These are phyloP conservation scores for Aspergillus heteromorphus DNA, from an alignment of 495 filamentous ascomycete species.

Conservation along the genomic window DNA sequence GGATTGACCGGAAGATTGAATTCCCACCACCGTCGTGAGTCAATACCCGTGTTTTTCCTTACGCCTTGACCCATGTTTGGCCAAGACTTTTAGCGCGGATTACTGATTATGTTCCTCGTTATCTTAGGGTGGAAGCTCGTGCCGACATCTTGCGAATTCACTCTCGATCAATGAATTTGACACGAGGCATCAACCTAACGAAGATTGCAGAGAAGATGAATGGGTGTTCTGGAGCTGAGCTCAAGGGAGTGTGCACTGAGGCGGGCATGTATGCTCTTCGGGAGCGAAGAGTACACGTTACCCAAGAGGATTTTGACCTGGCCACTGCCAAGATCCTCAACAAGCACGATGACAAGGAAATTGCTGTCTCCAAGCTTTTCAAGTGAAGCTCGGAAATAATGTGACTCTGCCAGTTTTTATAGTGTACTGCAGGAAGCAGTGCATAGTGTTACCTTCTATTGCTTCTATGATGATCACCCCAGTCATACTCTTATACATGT, in stretches of 20 bases:
- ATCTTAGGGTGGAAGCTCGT: slow-evolving; percentile 73
- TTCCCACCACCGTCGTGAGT: slow-evolving; percentile 87
- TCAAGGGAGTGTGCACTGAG: slow-evolving; percentile 96
- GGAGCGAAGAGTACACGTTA: slow-evolving; percentile 94
- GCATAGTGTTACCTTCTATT: no score
- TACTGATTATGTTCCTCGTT: slow-evolving; percentile 11
- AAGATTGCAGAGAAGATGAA: slow-evolving; percentile 99
- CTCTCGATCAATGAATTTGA: slow-evolving; percentile 95
- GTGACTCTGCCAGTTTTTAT: background rate
- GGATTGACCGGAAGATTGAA: slow-evolving; percentile 99
- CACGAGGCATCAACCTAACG: slow-evolving; percentile 90
- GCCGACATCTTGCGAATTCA: slow-evolving; percentile 98
- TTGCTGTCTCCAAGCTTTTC: slow-evolving; percentile 83
- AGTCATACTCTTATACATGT: no score
- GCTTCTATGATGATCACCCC: no score
- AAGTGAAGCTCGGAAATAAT: slow-evolving; percentile 52
- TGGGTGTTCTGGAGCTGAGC: slow-evolving; percentile 91
- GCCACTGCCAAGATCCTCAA: slow-evolving; percentile 99
- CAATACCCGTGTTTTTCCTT: background rate
- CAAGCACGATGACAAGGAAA: slow-evolving; percentile 99
- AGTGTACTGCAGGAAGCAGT: background rate
- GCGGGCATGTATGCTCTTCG: slow-evolving; percentile 96
- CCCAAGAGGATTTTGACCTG: slow-evolving; percentile 98
- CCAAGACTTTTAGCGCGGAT: background rate
- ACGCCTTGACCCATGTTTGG: background rate